phyloP scores from a whole-genome alignment of 1,139 yeast genomes.

The Kodamaea alishanica region DNA sequence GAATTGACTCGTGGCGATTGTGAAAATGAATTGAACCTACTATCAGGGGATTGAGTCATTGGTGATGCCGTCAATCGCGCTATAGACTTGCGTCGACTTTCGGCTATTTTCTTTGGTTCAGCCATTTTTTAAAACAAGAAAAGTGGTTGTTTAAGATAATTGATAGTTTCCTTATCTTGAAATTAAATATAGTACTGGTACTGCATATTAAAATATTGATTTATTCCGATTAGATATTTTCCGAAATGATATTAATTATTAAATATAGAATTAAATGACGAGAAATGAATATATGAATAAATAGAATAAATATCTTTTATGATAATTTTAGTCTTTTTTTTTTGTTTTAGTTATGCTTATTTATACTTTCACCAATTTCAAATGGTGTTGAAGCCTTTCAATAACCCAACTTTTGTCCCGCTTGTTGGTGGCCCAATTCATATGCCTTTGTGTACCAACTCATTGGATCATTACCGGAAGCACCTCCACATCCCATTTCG shows the following conservation, averaged over 20 bases:
- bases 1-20: slow-evolving; percentile 6
- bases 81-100: slow-evolving; percentile 10
- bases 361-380: neutral
- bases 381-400: neutral
- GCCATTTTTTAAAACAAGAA: neutral
- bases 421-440: slow-evolving; percentile 16
- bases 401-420: slow-evolving; percentile 15
- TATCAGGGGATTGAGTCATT: slow-evolving; percentile 11
- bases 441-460: slow-evolving; percentile 15
- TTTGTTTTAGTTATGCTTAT: too few relatives aligned
- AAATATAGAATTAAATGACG: too few relatives aligned
- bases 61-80: slow-evolving; percentile 15
- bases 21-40: slow-evolving; percentile 6
- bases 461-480: slow-evolving; percentile 11
- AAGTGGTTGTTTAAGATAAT: neutral
- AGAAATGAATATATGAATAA: slow-evolving; percentile 3
- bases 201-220: neutral
- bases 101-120: slow-evolving; percentile 4
- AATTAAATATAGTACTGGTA: too few relatives aligned
- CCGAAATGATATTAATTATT: too few relatives aligned
- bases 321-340: neutral
- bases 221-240: too few relatives aligned
- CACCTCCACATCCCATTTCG: slow-evolving; percentile 63
- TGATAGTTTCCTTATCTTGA: too few relatives aligned
- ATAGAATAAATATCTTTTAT: slow-evolving; percentile 1